Evolutionary conservation across 2,329 filamentous ascomycete genomes (phyloP), one percentile per base, ranked within the genome.

Genomic region (Fusarium poae): DNA sequence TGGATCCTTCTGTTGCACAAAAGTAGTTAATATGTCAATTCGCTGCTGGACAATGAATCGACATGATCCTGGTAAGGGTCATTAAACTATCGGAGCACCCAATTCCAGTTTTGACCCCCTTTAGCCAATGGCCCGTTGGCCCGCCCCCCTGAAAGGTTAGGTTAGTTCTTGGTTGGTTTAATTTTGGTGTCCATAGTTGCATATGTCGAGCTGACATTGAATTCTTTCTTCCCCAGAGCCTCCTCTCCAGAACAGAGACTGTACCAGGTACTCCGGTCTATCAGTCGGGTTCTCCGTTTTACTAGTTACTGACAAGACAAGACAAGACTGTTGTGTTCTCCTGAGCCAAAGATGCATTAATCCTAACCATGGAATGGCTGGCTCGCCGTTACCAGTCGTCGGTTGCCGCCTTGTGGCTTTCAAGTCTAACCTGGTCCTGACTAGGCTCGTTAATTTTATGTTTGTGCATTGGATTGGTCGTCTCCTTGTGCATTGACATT

Each of bases 11-110:
- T 50, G 46, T 20, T 50, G 34, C 46, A 49, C 30, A 23, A n/a
- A 25, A n/a, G 5, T 32, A 32, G 12, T 15, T 32, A 5, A 13
- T 32, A n/a, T 21, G 13, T 10, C 27, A 21, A 42, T 16, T 30
- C 23, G 37, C 15, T 52, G 29, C 29, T 29, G 23, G 52, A 51
- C 48, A 61, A 54, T 51, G 57, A 68, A 68, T 63, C 37, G 50
- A 18, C 34, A 45, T 42, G 21, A 68, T 57, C 65, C 65, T 71
- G 74, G 73, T 67, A 66, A 40, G 53, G 55, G 74, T 77, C 76
- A 77, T 77, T 77, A 77, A 77, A 77, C 76, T 77, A 76, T 74
- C 72, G 75, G 68, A 74, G 66, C 70, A 75, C 65, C 70, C 75
- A 77, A 75, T 77, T 77, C 75, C 75, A 76, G 64, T 62, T 39